Evolutionary conservation across 2,329 filamentous ascomycete genomes (phyloP).

Genomic region (Hirsutella rhossiliensis): DNA sequence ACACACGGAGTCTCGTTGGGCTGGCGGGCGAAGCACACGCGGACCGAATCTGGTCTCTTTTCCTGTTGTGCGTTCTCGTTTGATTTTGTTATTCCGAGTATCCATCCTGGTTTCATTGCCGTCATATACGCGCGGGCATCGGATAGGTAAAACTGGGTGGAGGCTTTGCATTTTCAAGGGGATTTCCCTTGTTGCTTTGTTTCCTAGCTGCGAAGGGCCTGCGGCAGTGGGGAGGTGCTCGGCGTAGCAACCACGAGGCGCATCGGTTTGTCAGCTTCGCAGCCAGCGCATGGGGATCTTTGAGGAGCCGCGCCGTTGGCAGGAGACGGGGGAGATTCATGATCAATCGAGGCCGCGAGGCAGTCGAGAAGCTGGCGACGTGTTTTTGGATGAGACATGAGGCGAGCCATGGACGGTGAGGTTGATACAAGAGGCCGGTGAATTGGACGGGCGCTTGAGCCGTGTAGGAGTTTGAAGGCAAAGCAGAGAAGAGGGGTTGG

Average conservation of each 20-base stretch:
- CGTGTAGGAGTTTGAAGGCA: no score
- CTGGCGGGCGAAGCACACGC: neutral
- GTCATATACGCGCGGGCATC: neutral
- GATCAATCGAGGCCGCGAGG: neutral
- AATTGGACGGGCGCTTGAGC: no score
- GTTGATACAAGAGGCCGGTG: neutral
- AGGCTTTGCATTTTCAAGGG: neutral
- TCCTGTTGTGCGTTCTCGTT: neutral
- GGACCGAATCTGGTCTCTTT: neutral
- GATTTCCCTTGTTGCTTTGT: neutral
- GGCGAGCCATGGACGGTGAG: neutral
- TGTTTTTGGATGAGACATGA: neutral
- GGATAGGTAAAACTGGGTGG: neutral
- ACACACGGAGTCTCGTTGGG: neutral
- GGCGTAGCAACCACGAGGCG: constrained; percentile 1
- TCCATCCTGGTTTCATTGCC: neutral
- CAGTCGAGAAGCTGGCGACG: neutral
- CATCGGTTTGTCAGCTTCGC: constrained; percentile 1
- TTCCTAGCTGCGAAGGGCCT: neutral
- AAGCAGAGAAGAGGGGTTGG: neutral
- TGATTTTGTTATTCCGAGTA: neutral
- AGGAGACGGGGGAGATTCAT: neutral
- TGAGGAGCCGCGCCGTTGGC: neutral
- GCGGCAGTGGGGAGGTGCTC: neutral
- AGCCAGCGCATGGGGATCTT: neutral